Evolutionary conservation across 495 filamentous ascomycete species (phyloP).

Genomic region (Aspergillus diversus): DNA sequence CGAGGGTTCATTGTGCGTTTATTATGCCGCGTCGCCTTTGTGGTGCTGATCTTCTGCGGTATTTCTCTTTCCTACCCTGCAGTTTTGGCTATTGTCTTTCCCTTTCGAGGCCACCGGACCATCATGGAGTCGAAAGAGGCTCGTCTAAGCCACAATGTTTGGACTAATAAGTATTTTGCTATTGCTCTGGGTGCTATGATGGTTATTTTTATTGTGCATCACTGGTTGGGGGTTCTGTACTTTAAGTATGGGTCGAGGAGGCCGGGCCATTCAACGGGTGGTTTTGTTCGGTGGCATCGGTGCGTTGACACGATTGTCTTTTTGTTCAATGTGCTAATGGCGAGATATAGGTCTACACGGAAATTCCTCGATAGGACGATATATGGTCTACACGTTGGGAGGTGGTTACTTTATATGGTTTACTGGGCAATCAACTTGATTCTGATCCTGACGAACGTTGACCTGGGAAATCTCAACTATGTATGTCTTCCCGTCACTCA

Average conservation of each 20-base stretch:
- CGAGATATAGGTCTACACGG: neutral
- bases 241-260: neutral
- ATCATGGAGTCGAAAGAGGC: neutral
- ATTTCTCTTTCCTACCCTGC: too few species aligned
- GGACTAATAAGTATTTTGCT: neutral
- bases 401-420: neutral
- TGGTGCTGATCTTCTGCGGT: too few species aligned
- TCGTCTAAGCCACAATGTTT: neutral
- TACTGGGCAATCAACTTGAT: neutral
- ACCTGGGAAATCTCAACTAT: neutral
- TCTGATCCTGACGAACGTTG: neutral
- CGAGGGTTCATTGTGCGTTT: neutral
- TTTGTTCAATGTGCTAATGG: neutral
- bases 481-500: neutral
- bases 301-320: neutral
- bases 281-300: neutral
- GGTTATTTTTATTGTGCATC: neutral
- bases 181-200: neutral
- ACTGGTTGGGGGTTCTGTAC: neutral
- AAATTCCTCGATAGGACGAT: neutral
- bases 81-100: too few species aligned
- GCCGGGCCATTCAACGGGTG: neutral
- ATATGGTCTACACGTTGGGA: neutral
- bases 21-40: neutral
- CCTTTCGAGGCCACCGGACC: neutral